Evolutionary conservation across 805 yeast species (phyloP), one percentile per base, ranked within the genome.

Genomic region (Starmerella davenportii): DNA sequence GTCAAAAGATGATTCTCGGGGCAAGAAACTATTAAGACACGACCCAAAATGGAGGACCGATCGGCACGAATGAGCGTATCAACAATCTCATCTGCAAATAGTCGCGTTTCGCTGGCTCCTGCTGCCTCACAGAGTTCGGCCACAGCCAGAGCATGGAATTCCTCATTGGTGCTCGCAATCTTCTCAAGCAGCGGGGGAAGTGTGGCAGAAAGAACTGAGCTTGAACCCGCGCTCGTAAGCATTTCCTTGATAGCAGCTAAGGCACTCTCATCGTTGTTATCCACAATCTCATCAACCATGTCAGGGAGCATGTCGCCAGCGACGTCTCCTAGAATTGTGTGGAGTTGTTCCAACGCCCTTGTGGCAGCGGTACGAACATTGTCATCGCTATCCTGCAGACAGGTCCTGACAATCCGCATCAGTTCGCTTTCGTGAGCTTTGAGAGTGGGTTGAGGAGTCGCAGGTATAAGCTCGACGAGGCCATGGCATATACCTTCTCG

Each of bases 401-500:
- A 79, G 34, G 69, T 71, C 42, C 87, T 73, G 34, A 87, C 74
- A 47, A 87, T 79, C 21, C 64, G 65, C 46, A 87, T 77, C 51
- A 90, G 73, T 1, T 66, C 63, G 4, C 64, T 70, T 60, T 81
- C 81, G 60, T 72, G 76, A 45, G 70, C 72, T 21, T 53, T 61
- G 42, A 87, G 64, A 5, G 72, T 69, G 14, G 72, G 79, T 3
- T 62, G 56, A 2, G 55, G 49, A 8, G 72, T 63, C 0, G 94
- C 79, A 46, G 72, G 75, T 45, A 85, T 74, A 44, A 90, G 72
- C 56, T 85, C 96, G 33, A 74, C 70, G 36, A 84, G 64, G 7
- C 98, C 98, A 56, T 87, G 74, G 65, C 98, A 90, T 37, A 90
- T 81, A 65, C 99, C 99, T 63, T 85, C 93, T 55, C 79, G 80